phyloP scores from a whole-genome alignment of 202 grass and related monocot species.

The Setaria viridis region DNA sequence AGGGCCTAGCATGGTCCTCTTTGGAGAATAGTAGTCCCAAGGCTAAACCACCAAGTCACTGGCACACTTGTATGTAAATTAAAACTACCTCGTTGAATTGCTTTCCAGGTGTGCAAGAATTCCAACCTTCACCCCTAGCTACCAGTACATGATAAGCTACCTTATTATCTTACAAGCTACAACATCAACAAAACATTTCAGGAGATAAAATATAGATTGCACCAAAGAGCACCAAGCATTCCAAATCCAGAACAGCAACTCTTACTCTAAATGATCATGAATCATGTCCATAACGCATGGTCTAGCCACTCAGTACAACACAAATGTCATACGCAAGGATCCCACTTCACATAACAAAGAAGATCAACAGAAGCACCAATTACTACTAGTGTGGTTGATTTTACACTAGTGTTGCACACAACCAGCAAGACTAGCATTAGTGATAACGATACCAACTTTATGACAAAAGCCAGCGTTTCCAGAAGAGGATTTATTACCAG shows the following conservation, averaged over 20 bases:
- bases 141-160: neutral
- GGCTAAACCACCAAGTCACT: neutral
- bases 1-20: neutral
- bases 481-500: conserved; percentile 50
- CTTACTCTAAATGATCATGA: neutral
- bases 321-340: neutral
- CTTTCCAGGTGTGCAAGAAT: neutral
- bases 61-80: neutral
- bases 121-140: neutral
- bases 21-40: neutral
- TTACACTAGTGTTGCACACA: neutral
- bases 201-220: neutral
- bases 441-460: neutral
- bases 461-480: neutral
- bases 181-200: neutral
- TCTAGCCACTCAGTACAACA: neutral
- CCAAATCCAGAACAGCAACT: neutral
- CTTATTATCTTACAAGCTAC: neutral
- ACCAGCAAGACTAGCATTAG: neutral
- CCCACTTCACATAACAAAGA: neutral
- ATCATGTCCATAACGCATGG: neutral
- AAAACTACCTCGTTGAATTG: neutral
- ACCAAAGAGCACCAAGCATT: neutral
- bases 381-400: neutral
- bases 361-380: neutral